Percentiles rank a stretch among this genome's conserved stretches.
Conservation (phyloP, 148 eudicot genomes). For the Chenopodium suecicum region DNA sequence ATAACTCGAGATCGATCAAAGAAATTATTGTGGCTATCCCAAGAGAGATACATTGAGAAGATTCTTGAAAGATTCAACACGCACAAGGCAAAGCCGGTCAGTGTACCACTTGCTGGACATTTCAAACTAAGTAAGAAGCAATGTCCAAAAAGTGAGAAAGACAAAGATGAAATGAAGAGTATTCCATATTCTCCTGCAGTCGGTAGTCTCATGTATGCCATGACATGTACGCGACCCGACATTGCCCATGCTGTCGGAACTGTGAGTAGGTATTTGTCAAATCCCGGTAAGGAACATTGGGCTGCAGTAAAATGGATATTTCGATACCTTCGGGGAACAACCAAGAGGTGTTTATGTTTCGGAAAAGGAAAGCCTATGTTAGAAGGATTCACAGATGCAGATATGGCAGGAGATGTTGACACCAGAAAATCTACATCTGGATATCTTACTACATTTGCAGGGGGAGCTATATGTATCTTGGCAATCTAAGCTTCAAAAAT, state of each 20-base stretch:
- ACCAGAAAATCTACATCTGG: too few species aligned
- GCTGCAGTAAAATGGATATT: conserved; percentile 12
- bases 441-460: too few species aligned
- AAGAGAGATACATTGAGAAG: conserved; percentile 7
- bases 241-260: conserved; percentile 17
- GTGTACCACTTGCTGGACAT: not conserved
- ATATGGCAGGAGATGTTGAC: too few species aligned
- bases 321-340: not conserved
- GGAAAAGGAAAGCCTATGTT: too few species aligned
- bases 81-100: conserved; percentile 10
- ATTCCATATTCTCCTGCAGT: conserved; percentile 6
- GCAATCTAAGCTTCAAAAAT: too few species aligned
- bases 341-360: not conserved
- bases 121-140: not conserved
- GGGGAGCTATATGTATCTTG: too few species aligned
- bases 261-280: conserved; percentile 8
- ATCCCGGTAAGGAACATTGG: conserved; percentile 14
- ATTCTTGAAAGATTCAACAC: conserved; percentile 11
- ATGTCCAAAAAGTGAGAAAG: not conserved
- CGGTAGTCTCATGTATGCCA: conserved; percentile 21
- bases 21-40: not conserved
- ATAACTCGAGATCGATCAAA: not conserved
- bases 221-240: conserved; percentile 9
- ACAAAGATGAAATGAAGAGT: not conserved
- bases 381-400: too few species aligned